Evolutionary conservation across 768 basidiomycete species (phyloP).

Genomic region (Tylopilus balloui): DNA sequence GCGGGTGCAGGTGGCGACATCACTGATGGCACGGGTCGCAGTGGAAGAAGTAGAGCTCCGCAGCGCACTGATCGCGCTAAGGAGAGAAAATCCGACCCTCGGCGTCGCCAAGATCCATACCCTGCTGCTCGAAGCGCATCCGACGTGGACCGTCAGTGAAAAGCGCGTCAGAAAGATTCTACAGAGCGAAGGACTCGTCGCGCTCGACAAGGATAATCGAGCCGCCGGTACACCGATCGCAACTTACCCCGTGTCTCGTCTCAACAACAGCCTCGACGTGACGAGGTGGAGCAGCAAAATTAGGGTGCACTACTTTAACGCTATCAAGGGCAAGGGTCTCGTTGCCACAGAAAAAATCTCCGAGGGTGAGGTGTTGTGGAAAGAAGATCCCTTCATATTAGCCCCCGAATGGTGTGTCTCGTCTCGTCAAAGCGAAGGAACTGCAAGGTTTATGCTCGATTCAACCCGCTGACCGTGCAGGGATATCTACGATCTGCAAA

Average conservation of each 20-base stretch:
- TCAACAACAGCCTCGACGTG: slow-evolving; percentile 63
- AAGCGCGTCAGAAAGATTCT: slow-evolving; percentile 74
- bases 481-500: slow-evolving; percentile 73
- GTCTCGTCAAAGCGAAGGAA: too few relatives aligned
- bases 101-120: slow-evolving; percentile 72
- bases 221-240: slow-evolving; percentile 2
- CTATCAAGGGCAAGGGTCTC: slow-evolving; percentile 77
- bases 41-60: slow-evolving; percentile 57
- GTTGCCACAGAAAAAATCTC: slow-evolving; percentile 64
- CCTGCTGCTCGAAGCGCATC: slow-evolving; percentile 52
- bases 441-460: background rate
- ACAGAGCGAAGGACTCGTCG: slow-evolving; percentile 51
- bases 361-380: slow-evolving; percentile 77
- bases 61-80: slow-evolving; percentile 49
- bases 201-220: background rate
- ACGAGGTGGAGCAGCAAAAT: slow-evolving; percentile 59
- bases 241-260: slow-evolving; percentile 55
- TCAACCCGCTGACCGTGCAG: slow-evolving; percentile 40
- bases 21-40: slow-evolving; percentile 16
- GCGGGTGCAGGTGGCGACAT: background rate
- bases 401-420: slow-evolving; percentile 72
- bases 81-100: slow-evolving; percentile 52
- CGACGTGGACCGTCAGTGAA: slow-evolving; percentile 79
- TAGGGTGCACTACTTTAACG: slow-evolving; percentile 61
- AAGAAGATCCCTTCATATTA: slow-evolving; percentile 75